Evolutionary conservation across 192 early-diverging fungal genomes (phyloP).

Genomic region (Podila epicladia): DNA sequence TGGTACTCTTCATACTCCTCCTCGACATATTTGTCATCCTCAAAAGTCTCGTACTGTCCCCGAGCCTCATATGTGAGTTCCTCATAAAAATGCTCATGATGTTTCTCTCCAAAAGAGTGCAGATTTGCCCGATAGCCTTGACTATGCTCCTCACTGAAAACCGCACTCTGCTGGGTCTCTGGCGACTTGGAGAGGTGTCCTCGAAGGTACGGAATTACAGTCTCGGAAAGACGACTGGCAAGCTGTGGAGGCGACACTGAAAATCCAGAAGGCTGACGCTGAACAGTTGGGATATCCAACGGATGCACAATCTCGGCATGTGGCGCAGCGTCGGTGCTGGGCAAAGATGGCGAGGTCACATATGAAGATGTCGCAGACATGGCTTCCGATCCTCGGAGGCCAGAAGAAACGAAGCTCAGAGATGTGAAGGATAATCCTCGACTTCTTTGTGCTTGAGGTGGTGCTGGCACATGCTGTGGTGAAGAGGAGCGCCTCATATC

Average conservation of each 20-base stretch:
- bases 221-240: constrained; percentile 23
- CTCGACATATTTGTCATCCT: constrained; percentile 18
- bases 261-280: constrained; percentile 10
- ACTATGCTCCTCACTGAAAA: too few species aligned
- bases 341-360: too few species aligned
- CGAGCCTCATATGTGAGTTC: constrained; percentile 2
- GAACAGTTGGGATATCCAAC: constrained; percentile 13
- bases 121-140: too few species aligned
- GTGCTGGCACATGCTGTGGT: not conserved
- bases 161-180: too few species aligned
- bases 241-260: constrained; percentile 45
- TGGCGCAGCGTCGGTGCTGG: not conserved
- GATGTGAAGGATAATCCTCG: constrained; percentile 29
- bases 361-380: constrained; percentile 5
- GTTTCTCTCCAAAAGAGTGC: not conserved
- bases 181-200: constrained; percentile 5
- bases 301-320: constrained; percentile 4
- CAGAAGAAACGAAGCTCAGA: not conserved
- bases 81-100: not conserved
- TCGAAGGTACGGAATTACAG: constrained; percentile 33
- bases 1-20: constrained; percentile 41
- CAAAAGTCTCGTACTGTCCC: constrained; percentile 23
- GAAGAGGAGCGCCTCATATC: not conserved
- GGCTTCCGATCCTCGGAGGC: not conserved
- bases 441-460: not conserved